These are phyloP conservation scores for Diphasiastrum complanatum DNA, from an alignment of 83 land plant species.

Conservation along the genomic window DNA sequence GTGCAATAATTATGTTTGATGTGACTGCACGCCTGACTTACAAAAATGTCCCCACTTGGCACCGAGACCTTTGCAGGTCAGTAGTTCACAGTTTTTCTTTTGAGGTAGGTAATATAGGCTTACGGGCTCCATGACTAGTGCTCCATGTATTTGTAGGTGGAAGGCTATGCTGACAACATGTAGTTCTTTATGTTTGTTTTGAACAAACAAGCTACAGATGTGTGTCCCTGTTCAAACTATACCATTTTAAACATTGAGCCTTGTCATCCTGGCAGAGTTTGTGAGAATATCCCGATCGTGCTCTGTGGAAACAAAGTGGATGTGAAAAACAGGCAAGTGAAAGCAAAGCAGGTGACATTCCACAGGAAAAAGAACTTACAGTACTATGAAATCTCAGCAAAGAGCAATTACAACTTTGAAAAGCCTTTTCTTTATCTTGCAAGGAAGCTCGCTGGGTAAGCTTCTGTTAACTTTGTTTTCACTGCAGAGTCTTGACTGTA, in stretches of 20 bases:
- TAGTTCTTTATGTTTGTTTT: too few species aligned
- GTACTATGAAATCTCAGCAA: conserved; percentile 72
- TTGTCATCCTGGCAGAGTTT: background rate
- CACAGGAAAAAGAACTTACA: conserved; percentile 76
- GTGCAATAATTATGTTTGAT: conserved; percentile 43
- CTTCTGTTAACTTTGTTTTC: too few species aligned
- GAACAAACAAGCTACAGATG: too few species aligned
- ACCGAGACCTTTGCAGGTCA: conserved; percentile 37
- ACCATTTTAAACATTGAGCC: too few species aligned
- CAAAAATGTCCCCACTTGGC: conserved; percentile 43
- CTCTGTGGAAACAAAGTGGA: conserved; percentile 81
- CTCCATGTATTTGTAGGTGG: too few species aligned
- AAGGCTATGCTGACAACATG: too few species aligned
- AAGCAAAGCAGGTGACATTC: conserved; percentile 65
- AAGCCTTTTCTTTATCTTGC: conserved; percentile 82
- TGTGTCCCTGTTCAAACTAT: too few species aligned
- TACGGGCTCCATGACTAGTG: too few species aligned
- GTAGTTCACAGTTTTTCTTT: background rate
- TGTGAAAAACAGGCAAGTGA: conserved; percentile 70
- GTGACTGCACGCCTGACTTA: conserved; percentile 39
- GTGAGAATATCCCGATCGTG: too few species aligned
- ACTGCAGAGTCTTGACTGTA: too few species aligned
- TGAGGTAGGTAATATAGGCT: background rate
- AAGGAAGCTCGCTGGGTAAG: conserved; percentile 77
- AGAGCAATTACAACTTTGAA: conserved; percentile 83